Evolutionary conservation across 768 basidiomycete genomes (phyloP), one percentile per base, ranked within the genome.

Genomic region (Symmetrospora coprosmae): DNA sequence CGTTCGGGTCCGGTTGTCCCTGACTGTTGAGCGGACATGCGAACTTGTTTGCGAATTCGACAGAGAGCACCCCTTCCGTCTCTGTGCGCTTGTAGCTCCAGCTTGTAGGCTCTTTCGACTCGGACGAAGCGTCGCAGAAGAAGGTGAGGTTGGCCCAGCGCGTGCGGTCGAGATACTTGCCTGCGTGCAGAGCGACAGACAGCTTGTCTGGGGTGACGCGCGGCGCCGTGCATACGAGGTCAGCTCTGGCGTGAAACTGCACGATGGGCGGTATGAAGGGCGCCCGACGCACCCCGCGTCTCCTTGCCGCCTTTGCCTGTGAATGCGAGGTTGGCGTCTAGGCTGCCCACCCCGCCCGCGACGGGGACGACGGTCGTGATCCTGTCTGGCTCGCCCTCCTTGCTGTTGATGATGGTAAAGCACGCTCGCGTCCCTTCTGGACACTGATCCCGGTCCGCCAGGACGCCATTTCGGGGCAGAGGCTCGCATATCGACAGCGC

Each of bases 351-450:
- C 14, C 65, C 64, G 1, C 59, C 74, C 8, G 81, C 84, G 30
- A 89, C 67, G n/a, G 86, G 82, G 55, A 90, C 80, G n/a, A 87
- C 85, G 30, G 80, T 75, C 27, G 81, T 75, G 67, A 90, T 72
- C 50, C 85, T 78, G 64, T 85, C 82, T 2, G 74, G 55, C 38
- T 75, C 71, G 21, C 74, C 76, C 1, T 69, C 65, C 71, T 84
- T 86, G 66, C 74, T 66, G 67, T 87, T 87, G 33, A 76, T 78
- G 66, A 78, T 79, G 3, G 80, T 83, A 30, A 87, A 74, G 72
- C 88, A 91, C 48, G 81, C 84, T 66, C 82, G 76, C 47, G 85
- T 85, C 2, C 64, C 66, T 6, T 30, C 14, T 2, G 68, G 68
- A 28, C 68, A 69, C 38, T 55, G 55, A 31, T 62, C 61, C 1